phyloP scores from a whole-genome alignment of 2,329 filamentous ascomycete genomes.

The Fusarium pininemorale region DNA sequence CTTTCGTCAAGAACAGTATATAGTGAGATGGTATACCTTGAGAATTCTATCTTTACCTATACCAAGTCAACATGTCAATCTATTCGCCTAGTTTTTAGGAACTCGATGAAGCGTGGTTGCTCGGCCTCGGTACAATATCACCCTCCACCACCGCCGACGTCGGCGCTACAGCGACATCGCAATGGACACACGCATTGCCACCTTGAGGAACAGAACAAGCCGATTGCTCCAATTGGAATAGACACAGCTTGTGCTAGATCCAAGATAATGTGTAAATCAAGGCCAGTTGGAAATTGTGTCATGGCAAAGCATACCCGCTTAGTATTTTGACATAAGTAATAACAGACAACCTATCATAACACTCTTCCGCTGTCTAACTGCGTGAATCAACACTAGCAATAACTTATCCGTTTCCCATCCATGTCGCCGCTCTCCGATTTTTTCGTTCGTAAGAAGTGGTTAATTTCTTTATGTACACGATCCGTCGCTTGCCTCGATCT shows the following conservation, averaged over 20 bases:
- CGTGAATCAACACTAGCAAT: slow-evolving; percentile 16
- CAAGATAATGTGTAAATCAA: not conserved
- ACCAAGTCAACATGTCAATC: not conserved
- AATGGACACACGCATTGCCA: not conserved
- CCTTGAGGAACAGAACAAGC: not conserved
- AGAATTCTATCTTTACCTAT: not conserved
- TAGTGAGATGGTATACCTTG: not conserved
- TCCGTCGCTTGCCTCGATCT: slow-evolving; percentile 21
- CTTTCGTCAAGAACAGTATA: not conserved
- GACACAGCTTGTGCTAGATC: too few species aligned
- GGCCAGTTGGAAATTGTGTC: not conserved
- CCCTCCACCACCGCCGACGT: not conserved
- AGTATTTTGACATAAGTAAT: slow-evolving; percentile 33
- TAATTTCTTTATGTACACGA: slow-evolving; percentile 40
- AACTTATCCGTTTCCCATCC: slow-evolving; percentile 13
- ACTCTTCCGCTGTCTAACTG: slow-evolving; percentile 38
- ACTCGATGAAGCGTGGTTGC: not conserved
- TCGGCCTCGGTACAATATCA: not conserved
- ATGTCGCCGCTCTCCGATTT: slow-evolving; percentile 20
- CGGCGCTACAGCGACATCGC: slow-evolving; percentile 3
- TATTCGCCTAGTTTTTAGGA: not conserved
- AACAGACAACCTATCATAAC: slow-evolving; percentile 39
- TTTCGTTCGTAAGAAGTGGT: slow-evolving; percentile 36
- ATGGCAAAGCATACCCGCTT: slow-evolving; percentile 16
- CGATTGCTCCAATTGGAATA: not conserved